Evolutionary conservation across 345 rosid species (phyloP).

Genomic region (Arabidopsis suecica): DNA sequence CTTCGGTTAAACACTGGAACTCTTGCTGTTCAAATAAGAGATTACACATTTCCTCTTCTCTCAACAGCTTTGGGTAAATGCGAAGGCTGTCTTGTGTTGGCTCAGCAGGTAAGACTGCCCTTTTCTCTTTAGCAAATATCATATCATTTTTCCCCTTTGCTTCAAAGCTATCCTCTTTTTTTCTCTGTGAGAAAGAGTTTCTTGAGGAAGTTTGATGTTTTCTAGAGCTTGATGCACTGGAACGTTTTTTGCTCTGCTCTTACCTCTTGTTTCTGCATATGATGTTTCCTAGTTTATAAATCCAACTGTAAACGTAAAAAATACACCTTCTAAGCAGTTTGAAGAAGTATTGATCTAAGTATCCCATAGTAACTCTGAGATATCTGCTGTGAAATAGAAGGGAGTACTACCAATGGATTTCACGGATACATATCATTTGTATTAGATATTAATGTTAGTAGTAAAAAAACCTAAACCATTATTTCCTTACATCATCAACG

Average conservation of each 20-base stretch:
- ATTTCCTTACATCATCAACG: not conserved
- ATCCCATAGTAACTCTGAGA: not conserved
- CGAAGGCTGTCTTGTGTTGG: conserved; percentile 85
- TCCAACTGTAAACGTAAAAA: not conserved
- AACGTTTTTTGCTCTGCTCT: not conserved
- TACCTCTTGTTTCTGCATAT: not conserved
- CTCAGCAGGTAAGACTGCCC: conserved; percentile 74
- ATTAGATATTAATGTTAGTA: not conserved
- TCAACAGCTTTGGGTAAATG: conserved; percentile 79
- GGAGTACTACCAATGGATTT: not conserved
- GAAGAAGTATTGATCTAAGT: not conserved
- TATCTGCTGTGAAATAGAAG: not conserved
- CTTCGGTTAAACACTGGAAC: conserved; percentile 66
- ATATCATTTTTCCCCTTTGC: not conserved
- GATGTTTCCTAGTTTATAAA: conserved; percentile 1
- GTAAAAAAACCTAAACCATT: not conserved
- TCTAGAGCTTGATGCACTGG: not conserved
- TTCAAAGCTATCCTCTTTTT: not conserved
- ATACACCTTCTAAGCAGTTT: not conserved
- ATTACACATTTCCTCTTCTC: conserved; percentile 84
- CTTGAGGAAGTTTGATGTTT: not conserved
- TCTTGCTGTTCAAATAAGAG: conserved; percentile 68
- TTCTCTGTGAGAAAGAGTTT: not conserved
- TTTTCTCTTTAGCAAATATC: conserved; percentile 2
- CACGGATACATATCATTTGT: not conserved